Evolutionary conservation across 2,329 filamentous ascomycete species (phyloP).

Genomic region (Ascochyta clinopodiicola): DNA sequence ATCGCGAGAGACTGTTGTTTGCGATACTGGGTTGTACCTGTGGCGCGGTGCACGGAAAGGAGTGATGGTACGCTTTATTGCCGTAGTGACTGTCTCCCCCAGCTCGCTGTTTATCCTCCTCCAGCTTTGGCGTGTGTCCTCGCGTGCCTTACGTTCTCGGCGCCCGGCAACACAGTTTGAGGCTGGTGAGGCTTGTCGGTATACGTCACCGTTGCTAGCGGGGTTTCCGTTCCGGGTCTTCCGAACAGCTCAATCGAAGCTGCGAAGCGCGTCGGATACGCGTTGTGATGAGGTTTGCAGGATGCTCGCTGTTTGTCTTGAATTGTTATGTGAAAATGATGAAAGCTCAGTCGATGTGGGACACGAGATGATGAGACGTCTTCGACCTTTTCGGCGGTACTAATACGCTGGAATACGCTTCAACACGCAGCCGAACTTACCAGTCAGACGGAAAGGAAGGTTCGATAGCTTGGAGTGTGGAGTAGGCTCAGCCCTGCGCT

Average conservation of each 20-base stretch:
- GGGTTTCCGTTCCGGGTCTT: constrained; percentile 31
- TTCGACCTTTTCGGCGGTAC: background rate
- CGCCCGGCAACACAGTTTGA: background rate
- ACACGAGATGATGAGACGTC: background rate
- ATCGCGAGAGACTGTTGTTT: background rate
- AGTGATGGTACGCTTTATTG: background rate
- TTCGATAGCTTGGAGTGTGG: constrained; percentile 25
- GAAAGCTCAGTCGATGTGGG: background rate
- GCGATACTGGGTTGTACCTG: constrained; percentile 1
- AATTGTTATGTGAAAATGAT: background rate
- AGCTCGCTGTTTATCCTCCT: background rate
- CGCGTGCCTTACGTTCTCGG: background rate
- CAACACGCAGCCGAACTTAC: background rate
- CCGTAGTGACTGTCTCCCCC: background rate
- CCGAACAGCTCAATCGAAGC: constrained; percentile 8
- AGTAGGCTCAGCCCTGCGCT: constrained; percentile 35
- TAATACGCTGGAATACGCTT: background rate
- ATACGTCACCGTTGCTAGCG: constrained; percentile 28
- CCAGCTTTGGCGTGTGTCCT: background rate
- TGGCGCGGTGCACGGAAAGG: background rate
- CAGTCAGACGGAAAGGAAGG: constrained; percentile 16
- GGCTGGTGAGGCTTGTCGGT: constrained; percentile 4
- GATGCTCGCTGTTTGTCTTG: too few relatives aligned
- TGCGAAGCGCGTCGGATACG: constrained; percentile 3
- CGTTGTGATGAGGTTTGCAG: background rate